Base-by-base conservation (phyloP, 768 basidiomycete species). In the Leccinum pellstonianum region DNA sequence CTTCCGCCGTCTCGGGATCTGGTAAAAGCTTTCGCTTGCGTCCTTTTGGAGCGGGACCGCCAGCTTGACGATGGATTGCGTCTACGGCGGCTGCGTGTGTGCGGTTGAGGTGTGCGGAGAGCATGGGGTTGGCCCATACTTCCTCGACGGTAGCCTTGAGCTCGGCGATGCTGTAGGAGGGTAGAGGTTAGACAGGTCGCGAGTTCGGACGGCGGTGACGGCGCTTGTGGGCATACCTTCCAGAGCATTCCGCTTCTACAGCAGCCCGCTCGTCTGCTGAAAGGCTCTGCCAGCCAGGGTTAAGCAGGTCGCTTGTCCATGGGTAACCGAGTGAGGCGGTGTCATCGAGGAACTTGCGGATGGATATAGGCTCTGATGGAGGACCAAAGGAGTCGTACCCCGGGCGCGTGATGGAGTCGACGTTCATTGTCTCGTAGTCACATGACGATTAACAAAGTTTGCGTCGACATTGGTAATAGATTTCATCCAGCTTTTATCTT, bases 341-440 rank as follows among this genome's bases (percentile, higher is more conserved):
- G 53, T 74, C 66, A 12, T 76, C 71, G 14, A 82, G 60, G 64
- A 87, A 87, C 1, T 71, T 70, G 27, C 66, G 68, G 49, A 88
- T 62, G 49, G 82, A 69, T 33, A 88, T 77, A 25, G 66, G 74
- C 35, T 86, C 80, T 43, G 87, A 89, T 21, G 86, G 76, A 47
- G 86, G 87, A 0, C 87, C 87, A 70, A 88, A 85, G 33, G 81
- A 84, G 62, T 86, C 84, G 31, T 75, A 67, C 37, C 70, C 67
- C 17, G 41, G 17, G 56, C 72, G 73, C 8, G 56, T 61, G 59
- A 74, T 66, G 60, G 12, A 5, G 2, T 73, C 65, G 46, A 61
- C 52, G 54, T 53, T 67, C 67, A 73, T 64, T 21, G 19, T 38
- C 38, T 38, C 8, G 38, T 17, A 9, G 41, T 43, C 41, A 37